Conservation (phyloP, 2,329 filamentous ascomycete genomes). For the Tolypocladium cylindrosporum region DNA sequence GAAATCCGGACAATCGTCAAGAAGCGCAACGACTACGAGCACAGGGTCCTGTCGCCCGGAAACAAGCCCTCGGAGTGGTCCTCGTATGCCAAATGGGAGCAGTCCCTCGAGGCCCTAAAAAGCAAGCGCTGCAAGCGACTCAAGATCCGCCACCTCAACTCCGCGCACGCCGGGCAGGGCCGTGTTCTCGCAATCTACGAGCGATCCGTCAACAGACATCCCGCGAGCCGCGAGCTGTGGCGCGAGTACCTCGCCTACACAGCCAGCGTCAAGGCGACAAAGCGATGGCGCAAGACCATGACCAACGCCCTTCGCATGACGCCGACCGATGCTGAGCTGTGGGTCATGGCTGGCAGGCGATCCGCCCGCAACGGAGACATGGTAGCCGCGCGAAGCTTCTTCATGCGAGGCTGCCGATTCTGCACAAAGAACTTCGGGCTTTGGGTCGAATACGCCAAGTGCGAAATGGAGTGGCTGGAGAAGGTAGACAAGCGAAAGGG, state of each 20-base stretch:
- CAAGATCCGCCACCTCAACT: slow-evolving; percentile 57
- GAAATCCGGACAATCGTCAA: slow-evolving; percentile 84
- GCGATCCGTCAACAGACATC: slow-evolving; percentile 73
- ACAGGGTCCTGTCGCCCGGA: slow-evolving; percentile 76
- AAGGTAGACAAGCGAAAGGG: slow-evolving; percentile 66
- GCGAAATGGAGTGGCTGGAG: slow-evolving; percentile 86
- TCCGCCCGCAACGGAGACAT: slow-evolving; percentile 79
- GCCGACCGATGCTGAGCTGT: slow-evolving; percentile 72
- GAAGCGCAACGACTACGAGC: slow-evolving; percentile 89
- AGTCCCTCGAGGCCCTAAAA: slow-evolving; percentile 62
- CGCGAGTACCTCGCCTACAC: slow-evolving; percentile 82
- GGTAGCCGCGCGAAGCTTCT: slow-evolving; percentile 72
- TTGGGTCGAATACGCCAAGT: slow-evolving; percentile 83
- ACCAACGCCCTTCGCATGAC: slow-evolving; percentile 71
- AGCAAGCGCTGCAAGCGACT: slow-evolving; percentile 75
- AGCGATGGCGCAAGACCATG: slow-evolving; percentile 55
- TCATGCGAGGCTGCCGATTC: slow-evolving; percentile 82
- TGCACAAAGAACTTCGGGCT: slow-evolving; percentile 64
- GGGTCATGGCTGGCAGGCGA: slow-evolving; percentile 74
- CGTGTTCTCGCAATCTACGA: slow-evolving; percentile 87
- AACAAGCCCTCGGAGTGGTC: slow-evolving; percentile 70
- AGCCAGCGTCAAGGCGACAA: slow-evolving; percentile 54
- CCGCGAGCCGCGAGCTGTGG: slow-evolving; percentile 75
- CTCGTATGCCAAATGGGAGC: slow-evolving; percentile 68
- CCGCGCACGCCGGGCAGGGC: slow-evolving; percentile 63